Base-by-base conservation (phyloP, 768 basidiomycete genomes). In the Dacryopinax primogenitus region DNA sequence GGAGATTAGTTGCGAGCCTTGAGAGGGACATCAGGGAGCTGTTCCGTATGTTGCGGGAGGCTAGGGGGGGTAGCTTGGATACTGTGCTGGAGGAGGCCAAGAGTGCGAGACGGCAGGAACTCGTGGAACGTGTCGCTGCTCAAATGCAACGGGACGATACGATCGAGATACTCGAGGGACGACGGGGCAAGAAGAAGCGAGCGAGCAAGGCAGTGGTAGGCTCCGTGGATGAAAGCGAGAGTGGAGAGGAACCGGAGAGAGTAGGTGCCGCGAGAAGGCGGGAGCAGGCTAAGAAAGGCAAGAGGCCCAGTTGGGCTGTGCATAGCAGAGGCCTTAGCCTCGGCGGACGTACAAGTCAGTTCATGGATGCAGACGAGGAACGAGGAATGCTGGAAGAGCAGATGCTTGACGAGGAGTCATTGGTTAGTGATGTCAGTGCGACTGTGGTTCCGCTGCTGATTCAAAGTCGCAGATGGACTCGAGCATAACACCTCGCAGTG, bases 1-100 rank as follows among this genome's bases (percentile, higher is more conserved):
- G 86, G 73, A 73, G 77, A 16, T 84, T 84, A 69, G 91, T 97
- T 65, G 80, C 83, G 2, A 90, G 95, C 73, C 84, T 95, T 15
- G 92, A 96, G 72, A 82, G 86, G 13, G 90, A 96, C 78, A 94
- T 95, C 67, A 84, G 89, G 81, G 93, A 96, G 72, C 76, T 97
- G 18, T 98, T 94, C 78, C 82, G 87, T 69, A 95, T 96, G 92
- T 79, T 98, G 64, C 89, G 85, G 73, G 90, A 95, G 71, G 82
- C 88, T 35, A 70, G 71, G 26, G 85, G 87, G 16, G 84, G 82
- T 65, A 86, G 87, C 15, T 82, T 91, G 36, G 87, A 90, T 65
- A 82, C 81, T 67, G 84, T 93, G 66, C 76, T 89, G 21, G 88
- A 75, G 33, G 88, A 94, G 71, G 82, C 92, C 66, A 87, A 86